A percentile compares a stretch with the other conserved stretches of the same genome.
These are phyloP conservation scores for Cytospora leucostoma DNA, from an alignment of 2,329 filamentous ascomycete species.

Conservation along the genomic window DNA sequence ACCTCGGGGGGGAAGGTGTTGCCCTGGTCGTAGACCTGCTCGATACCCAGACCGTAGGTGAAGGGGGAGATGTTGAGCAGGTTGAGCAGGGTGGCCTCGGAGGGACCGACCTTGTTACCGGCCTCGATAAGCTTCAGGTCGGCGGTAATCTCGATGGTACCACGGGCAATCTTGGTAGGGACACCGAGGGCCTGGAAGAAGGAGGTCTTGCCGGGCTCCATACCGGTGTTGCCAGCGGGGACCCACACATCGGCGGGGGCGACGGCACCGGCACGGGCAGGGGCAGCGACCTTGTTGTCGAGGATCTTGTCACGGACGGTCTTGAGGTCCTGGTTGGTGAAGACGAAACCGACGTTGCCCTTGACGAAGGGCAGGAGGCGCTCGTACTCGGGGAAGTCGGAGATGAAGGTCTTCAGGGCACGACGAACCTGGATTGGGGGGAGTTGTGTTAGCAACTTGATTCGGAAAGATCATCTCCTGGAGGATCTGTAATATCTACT, in stretches of 20 bases:
- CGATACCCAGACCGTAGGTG: constrained; percentile 97
- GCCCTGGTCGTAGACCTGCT: constrained; percentile 96
- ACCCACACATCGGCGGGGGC: constrained; percentile 92
- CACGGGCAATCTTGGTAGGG: constrained; percentile 99
- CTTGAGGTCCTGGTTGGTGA: constrained; percentile 98
- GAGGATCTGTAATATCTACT: constrained; percentile 37
- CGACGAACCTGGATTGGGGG: constrained; percentile 71
- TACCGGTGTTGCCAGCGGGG: constrained; percentile 98
- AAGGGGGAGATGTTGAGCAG: constrained; percentile 99
- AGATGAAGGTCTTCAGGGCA: constrained; percentile 92
- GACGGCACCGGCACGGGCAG: constrained; percentile 95
- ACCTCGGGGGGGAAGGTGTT: constrained; percentile 86
- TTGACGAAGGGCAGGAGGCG: constrained; percentile 93
- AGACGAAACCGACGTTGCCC: constrained; percentile 99
- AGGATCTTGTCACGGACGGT: constrained; percentile 90
- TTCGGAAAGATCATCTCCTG: neutral
- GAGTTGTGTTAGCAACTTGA: neutral
- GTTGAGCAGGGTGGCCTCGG: constrained; percentile 98
- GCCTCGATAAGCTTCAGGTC: constrained; percentile 98
- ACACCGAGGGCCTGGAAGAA: constrained; percentile 99
- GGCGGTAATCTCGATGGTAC: constrained; percentile 99
- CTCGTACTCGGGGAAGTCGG: constrained; percentile 95
- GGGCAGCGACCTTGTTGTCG: constrained; percentile 94
- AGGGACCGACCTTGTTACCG: constrained; percentile 92
- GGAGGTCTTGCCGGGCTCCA: constrained; percentile 99